A percentile compares a stretch with the other conserved stretches of the same genome.
These are phyloP conservation scores for Ceriops zippeliana DNA, from an alignment of 345 rosid species.

Conservation along the genomic window DNA sequence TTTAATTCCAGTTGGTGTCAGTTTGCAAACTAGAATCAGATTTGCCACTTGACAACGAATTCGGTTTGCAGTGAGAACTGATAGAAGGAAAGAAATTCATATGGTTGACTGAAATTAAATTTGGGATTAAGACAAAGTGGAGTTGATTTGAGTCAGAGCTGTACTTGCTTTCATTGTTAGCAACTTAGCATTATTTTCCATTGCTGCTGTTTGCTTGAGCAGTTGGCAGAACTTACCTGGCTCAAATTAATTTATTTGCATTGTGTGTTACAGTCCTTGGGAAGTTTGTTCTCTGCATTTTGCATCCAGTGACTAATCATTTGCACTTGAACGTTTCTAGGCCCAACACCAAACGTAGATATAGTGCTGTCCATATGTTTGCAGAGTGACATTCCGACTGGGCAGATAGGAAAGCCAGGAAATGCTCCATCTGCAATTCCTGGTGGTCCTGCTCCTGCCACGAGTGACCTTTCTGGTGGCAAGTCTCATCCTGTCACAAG, in stretches of 20 bases:
- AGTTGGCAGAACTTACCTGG: too few relatives aligned
- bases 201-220: too few relatives aligned
- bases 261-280: too few relatives aligned
- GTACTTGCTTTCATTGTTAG: background rate
- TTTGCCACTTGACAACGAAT: background rate
- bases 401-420: conserved; percentile 40
- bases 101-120: too few relatives aligned
- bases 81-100: too few relatives aligned
- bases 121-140: too few relatives aligned
- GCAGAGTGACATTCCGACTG: conserved; percentile 63
- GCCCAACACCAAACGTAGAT: conserved; percentile 79
- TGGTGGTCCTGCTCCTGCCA: conserved; percentile 45
- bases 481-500: conserved; percentile 46
- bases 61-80: background rate
- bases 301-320: conserved; percentile 1
- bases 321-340: conserved; percentile 29
- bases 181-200: too few relatives aligned
- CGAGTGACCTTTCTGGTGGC: conserved; percentile 65
- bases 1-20: background rate
- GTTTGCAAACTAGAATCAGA: background rate
- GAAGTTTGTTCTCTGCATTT: too few relatives aligned
- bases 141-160: background rate
- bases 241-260: too few relatives aligned
- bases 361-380: conserved; percentile 78
- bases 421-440: conserved; percentile 28